Percentiles rank a stretch among this genome's conserved stretches.
Conservation (phyloP, 2,329 filamentous ascomycete species). For the Neurospora crassa region DNA sequence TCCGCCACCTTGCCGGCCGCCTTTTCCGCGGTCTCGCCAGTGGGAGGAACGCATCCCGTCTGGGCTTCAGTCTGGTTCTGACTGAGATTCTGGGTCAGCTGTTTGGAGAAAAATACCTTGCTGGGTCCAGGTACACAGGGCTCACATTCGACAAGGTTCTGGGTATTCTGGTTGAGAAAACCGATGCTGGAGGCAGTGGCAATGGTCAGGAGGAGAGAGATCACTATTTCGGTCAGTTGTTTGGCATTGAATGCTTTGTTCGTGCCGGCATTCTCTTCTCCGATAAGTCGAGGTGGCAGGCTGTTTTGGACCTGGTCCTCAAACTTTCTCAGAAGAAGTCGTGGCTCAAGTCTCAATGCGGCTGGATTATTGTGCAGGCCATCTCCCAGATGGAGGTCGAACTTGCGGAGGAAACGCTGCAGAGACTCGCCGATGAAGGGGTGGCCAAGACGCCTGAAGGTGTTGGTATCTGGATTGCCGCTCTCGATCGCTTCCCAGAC, state of each 20-base stretch:
- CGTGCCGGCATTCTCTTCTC: conserved; percentile 64
- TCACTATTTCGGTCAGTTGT: conserved; percentile 74
- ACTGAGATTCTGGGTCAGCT: conserved; percentile 70
- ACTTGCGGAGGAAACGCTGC: conserved; percentile 52
- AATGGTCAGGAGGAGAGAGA: conserved; percentile 73
- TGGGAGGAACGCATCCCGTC: conserved; percentile 74
- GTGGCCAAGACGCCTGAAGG: conserved; percentile 78
- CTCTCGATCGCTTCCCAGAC: conserved; percentile 53
- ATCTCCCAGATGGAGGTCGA: conserved; percentile 51
- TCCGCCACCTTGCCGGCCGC: conserved; percentile 52
- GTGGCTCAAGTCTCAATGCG: conserved; percentile 84
- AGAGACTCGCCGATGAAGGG: conserved; percentile 52
- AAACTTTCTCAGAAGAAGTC: conserved; percentile 71
- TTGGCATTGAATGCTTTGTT: conserved; percentile 79
- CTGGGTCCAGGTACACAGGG: conserved; percentile 37
- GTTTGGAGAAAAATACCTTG: conserved; percentile 42
- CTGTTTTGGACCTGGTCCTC: conserved; percentile 63
- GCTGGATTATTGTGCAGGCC: conserved; percentile 68
- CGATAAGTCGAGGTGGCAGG: conserved; percentile 49
- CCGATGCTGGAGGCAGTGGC: conserved; percentile 41
- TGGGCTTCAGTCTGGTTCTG: conserved; percentile 83
- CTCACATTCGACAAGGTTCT: conserved; percentile 48
- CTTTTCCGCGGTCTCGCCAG: conserved; percentile 85
- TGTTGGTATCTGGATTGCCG: conserved; percentile 76
- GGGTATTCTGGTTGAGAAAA: conserved; percentile 44